These are phyloP conservation scores for Kluyveromyces siamensis DNA, from an alignment of 805 yeast species.

Conservation along the genomic window DNA sequence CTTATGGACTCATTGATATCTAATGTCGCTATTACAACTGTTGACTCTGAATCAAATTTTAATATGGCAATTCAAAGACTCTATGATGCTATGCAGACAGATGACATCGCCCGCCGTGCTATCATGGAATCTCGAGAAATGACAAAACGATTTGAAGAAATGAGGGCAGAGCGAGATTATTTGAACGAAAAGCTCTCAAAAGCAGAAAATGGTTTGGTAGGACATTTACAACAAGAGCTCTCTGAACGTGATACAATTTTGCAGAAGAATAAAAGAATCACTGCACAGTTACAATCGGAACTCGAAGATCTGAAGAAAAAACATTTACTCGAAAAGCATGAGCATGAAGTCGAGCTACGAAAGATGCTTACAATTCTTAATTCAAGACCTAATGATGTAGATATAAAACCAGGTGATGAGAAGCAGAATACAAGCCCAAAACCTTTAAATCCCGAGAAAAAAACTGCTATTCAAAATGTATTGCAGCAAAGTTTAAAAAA, in stretches of 20 bases:
- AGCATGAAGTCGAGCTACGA: conserved; percentile 68
- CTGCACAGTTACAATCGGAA: conserved; percentile 54
- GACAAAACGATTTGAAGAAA: conserved; percentile 39
- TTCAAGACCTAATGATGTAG: conserved; percentile 27
- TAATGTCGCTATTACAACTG: conserved; percentile 48
- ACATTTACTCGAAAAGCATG: conserved; percentile 54
- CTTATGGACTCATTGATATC: conserved; percentile 66
- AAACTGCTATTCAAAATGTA: conserved; percentile 20
- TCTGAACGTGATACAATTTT: conserved; percentile 63
- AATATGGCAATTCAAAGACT: conserved; percentile 76
- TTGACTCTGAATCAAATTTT: conserved; percentile 53
- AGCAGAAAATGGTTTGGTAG: conserved; percentile 78
- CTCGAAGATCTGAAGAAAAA: conserved; percentile 60
- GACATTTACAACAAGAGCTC: conserved; percentile 55
- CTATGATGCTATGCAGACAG: conserved; percentile 71
- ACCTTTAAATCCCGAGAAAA: conserved; percentile 23
- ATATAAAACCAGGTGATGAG: conserved; percentile 9
- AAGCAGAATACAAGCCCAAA: conserved; percentile 6
- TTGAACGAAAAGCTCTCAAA: conserved; percentile 56
- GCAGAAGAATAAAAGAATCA: conserved; percentile 51
- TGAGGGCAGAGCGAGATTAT: conserved; percentile 48
- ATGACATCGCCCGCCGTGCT: conserved; percentile 80
- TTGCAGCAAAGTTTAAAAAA: conserved; percentile 28
- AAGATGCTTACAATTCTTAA: conserved; percentile 60
- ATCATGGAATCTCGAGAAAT: conserved; percentile 49